Conservation (phyloP, 192 early-diverging fungal species). For the Geosiphon pyriformis region DNA sequence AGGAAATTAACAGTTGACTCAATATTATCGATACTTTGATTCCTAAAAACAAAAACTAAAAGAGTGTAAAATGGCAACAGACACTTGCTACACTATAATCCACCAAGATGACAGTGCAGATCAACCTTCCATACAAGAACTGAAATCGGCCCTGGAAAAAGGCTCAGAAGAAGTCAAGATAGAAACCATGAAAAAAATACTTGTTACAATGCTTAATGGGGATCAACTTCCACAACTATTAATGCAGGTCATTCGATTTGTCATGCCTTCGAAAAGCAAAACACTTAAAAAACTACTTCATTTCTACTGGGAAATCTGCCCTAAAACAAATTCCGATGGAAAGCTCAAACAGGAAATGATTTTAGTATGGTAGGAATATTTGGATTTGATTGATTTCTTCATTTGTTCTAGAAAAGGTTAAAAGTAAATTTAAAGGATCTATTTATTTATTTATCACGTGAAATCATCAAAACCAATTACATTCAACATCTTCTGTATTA, state of each 20-base stretch:
- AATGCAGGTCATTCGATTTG: conserved; percentile 98
- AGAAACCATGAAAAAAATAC: conserved; percentile 91
- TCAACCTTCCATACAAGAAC: conserved; percentile 64
- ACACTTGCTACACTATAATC: conserved; percentile 58
- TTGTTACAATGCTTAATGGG: conserved; percentile 87
- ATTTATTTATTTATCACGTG: neutral
- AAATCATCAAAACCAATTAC: neutral
- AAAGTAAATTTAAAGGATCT: neutral
- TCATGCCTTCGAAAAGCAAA: conserved; percentile 95
- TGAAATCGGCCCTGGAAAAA: conserved; percentile 78
- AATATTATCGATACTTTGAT: too few species aligned
- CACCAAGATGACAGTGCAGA: conserved; percentile 60
- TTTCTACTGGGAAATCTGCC: conserved; percentile 97
- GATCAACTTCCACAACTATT: conserved; percentile 84
- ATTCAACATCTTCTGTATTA: too few species aligned
- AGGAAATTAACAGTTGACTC: too few species aligned
- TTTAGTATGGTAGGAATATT: conserved; percentile 80
- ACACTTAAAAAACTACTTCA: conserved; percentile 93
- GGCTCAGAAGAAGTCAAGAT: conserved; percentile 89
- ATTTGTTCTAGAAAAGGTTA: neutral
- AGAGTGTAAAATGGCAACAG: conserved; percentile 38
- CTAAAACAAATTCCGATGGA: conserved; percentile 85
- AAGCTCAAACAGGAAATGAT: conserved; percentile 94
- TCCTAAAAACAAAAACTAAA: neutral
- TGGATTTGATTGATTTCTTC: conserved; percentile 12